Base-by-base conservation (phyloP, 352 stramenopile species). In the Phytophthora meadii region DNA sequence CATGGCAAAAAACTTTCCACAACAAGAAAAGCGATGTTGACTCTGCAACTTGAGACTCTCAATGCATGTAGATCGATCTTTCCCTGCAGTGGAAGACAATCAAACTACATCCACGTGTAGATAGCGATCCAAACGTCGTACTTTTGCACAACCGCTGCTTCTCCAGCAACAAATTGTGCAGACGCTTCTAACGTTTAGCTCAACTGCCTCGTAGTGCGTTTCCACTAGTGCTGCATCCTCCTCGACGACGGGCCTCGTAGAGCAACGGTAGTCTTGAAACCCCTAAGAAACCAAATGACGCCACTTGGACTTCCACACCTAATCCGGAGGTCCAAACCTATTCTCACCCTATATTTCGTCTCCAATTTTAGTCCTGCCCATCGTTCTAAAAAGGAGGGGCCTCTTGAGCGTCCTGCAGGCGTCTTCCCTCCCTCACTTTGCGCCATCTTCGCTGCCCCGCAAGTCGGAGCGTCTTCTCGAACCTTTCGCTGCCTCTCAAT, bases 71-170 rank as follows among this genome's bases (percentile, higher is more conserved):
- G 28, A 34, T 14, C 10, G 42, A 9, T 34, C 22, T 28, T 25
- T 49, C 10, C 30, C 9, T 36, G 30, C 30, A 49, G 12, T 19
- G 19, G 4, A 4, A 39, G 54, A 69, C 54, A 65, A 65, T 65
- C 17, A 24, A 70, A 52, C 61, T 50, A 58, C 61, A 50, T 11
- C 19, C 10, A 50, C 17, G 34, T 28, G 47, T 19, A 27, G 12
- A 19, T 12, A 28, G 24, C 41, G 58, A 47, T 54, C 10, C n/a
- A 41, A 41, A 61, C 11, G 39, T 24, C 54, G 24, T 36, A 37
- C 55, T 39, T 40, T 54, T 70, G 62, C 37, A 64, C 61, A 66
- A 54, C 55, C 55, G 47, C 56, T 66, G 62, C 55, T 63, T 49
- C 39, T 48, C 8, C 36, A 9, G 46, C 54, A 68, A 34, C 15